Evolutionary conservation across 495 filamentous ascomycete genomes (phyloP), one percentile per base, ranked within the genome.

Genomic region (Penicillium goetzii): DNA sequence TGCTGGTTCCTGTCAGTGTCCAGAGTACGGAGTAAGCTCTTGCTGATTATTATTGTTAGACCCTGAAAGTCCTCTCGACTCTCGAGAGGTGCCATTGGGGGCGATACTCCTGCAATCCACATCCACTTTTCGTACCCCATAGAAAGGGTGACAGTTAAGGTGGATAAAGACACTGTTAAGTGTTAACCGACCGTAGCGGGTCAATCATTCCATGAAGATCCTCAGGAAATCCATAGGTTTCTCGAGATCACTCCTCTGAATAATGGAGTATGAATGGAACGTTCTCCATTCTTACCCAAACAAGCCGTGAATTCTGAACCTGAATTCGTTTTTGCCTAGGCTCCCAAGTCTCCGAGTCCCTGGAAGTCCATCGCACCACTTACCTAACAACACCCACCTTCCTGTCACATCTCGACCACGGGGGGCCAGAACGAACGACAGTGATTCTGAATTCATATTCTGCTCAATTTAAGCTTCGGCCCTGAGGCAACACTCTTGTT

Each of bases 371-470:
- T 17, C 36, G 15, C n/a, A 7, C 40, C 38, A 38, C 55, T 59
- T 62, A 66, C 64, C 64, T 62, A 66, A 62, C 55, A 30, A 56
- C 38, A 30, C 30, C 17, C 25, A 34, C 47, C 43, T 25, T 43
- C 4, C 43, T 3, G 47, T 50, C 47, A 28, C 47, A 28, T 51
- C n/a, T n/a, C 47, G 25, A 30, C 47, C 47, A 19, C n/a, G n/a
- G 21, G 43, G 43, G 43, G 19, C 43, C 9, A 12, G 4, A 47
- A 43, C n/a, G n/a, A 25, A 47, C 7, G 12, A 32, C 28, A 25
- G 58, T 40, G 58, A 60, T 51, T n/a, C n/a, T n/a, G n/a, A n/a
- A n/a, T n/a, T 60, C 59, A 61, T 61, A 55, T 61, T 61, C 51
- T 61, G 51, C 52, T 45, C 52, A 23, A 26, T 61, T 61, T 61